These are phyloP conservation scores for Emmonsiellopsis sp. DNA, from an alignment of 2,329 filamentous ascomycete species.

Conservation along the genomic window DNA sequence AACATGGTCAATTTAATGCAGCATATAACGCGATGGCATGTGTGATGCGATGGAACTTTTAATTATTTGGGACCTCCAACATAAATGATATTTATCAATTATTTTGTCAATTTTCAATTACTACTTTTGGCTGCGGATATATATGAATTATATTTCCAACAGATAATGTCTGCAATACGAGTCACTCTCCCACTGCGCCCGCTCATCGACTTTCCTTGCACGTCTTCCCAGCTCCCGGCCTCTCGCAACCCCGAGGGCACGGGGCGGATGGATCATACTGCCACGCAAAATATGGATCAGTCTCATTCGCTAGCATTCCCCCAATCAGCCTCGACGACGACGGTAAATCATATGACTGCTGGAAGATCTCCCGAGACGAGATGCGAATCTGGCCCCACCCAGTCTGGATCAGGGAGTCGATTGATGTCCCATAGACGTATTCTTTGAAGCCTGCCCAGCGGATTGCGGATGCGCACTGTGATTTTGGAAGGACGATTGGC, in stretches of 20 bases:
- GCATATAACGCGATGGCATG: no score
- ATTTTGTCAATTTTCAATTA: no score
- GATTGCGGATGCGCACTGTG: conserved; percentile 47
- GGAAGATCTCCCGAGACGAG: conserved; percentile 39
- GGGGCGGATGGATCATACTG: conserved; percentile 37
- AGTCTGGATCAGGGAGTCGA: conserved; percentile 36
- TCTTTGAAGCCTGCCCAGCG: conserved; percentile 49
- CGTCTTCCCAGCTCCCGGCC: neutral
- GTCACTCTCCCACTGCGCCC: no score
- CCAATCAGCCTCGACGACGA: conserved; percentile 34
- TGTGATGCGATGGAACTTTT: no score
- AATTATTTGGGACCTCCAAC: no score
- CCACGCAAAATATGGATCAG: conserved; percentile 47
- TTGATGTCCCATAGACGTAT: conserved; percentile 47
- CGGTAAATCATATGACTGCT: conserved; percentile 20
- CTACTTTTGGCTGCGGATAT: no score
- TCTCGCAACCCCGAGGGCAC: conserved; percentile 28
- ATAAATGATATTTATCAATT: no score
- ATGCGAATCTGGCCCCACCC: conserved; percentile 48
- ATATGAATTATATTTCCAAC: no score
- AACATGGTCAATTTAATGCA: no score
- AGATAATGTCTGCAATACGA: no score
- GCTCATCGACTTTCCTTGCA: no score
- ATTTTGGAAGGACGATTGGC: neutral
- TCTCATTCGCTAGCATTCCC: conserved; percentile 44